Base-by-base conservation (phyloP, 2,329 filamentous ascomycete species). In the Capronia coronata region DNA sequence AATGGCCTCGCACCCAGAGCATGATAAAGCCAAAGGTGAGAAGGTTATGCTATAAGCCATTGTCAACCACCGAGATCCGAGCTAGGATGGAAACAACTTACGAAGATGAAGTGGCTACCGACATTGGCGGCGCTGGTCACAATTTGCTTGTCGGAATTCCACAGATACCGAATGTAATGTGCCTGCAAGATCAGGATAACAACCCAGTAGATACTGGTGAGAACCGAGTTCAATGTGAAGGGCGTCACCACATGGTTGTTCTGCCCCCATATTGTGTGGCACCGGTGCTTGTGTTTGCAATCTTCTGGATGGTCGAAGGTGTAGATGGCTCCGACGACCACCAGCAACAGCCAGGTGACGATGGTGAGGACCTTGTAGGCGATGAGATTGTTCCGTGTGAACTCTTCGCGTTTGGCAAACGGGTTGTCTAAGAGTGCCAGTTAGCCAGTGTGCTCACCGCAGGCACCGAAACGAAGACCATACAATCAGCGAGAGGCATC, bases 1-100 rank as follows among this genome's bases (percentile, higher is more conserved):
- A 93, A 67, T 85, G 77, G 42, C 75, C 79, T 60, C 83, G 80
- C 46, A 86, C 83, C 73, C 91, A 94, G 54, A 94, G 79, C 73
- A 90, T 81, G 61, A 94, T 78, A 67, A 89, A 94, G 59, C 78
- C 80, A 59, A 90, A 85, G 67, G 88, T 80, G 52, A 94, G 76
- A 35, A 95, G 71, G 68, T 94, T 95, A 75, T 88, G 86, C 58
- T 60, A 35, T 7, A 21, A 6, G 9, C 5, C 10, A 7, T 19
- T 18, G 34, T 37, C 34, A 37, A 16, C 13, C 2, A 18, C 16
- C 3, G n/a, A 13, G 2, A 19, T 16, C 18, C 14, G 11, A 16
- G 19, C 8, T 18, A 5, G 14, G 34, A 18, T 18, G n/a, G 34
- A 29, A 27, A 5, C 13, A 10, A 41, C 54, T 39, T 52, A 60